Evolutionary conservation across 2,329 filamentous ascomycete genomes (phyloP).

Genomic region (Claviceps purpurea): DNA sequence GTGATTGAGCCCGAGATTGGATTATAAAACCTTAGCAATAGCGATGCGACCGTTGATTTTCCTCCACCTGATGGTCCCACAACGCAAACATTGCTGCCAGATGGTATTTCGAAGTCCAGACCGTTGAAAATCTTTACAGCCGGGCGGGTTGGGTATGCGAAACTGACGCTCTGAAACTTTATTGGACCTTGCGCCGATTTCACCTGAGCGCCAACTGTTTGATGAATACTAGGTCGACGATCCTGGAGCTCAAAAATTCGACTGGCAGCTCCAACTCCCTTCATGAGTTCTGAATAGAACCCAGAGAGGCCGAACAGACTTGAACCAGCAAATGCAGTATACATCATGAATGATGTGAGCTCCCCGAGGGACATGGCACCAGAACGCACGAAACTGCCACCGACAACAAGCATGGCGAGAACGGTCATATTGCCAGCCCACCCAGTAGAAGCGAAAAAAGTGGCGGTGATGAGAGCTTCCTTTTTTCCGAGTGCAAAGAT

Average conservation of each 20-base stretch:
- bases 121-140: constrained; percentile 85
- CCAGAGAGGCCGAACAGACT: constrained; percentile 88
- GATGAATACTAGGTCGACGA: constrained; percentile 70
- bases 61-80: constrained; percentile 93
- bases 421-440: constrained; percentile 96
- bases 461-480: constrained; percentile 79
- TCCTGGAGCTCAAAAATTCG: constrained; percentile 94
- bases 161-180: constrained; percentile 71
- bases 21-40: constrained; percentile 83
- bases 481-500: constrained; percentile 81
- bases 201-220: constrained; percentile 70
- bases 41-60: constrained; percentile 88
- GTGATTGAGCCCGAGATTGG: constrained; percentile 64
- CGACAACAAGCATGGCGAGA: constrained; percentile 75
- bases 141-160: constrained; percentile 87
- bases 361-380: constrained; percentile 85
- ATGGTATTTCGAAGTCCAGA: constrained; percentile 79
- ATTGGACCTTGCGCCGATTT: constrained; percentile 78
- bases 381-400: constrained; percentile 76
- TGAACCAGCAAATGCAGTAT: constrained; percentile 73
- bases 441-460: constrained; percentile 77
- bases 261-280: constrained; percentile 92
- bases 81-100: constrained; percentile 89
- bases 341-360: constrained; percentile 95
- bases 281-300: constrained; percentile 98